phyloP scores from a whole-genome alignment of 2,329 filamentous ascomycete species.

The Hansfordia pulvinata region DNA sequence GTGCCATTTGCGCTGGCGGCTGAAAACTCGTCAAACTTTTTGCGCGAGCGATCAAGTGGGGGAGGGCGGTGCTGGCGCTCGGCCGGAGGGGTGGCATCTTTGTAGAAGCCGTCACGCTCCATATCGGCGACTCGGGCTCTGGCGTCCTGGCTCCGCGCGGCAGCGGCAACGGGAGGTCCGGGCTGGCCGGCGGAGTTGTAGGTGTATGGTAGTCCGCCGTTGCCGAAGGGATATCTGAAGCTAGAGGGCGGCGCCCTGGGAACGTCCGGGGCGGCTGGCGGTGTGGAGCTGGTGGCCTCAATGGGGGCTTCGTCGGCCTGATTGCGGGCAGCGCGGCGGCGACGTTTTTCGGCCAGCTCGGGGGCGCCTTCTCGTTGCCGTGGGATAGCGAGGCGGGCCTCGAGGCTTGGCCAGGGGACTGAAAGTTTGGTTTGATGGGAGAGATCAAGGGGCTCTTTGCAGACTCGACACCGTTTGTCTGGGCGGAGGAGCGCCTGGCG shows the following conservation, averaged over 20 bases:
- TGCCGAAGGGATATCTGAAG: constrained; percentile 35
- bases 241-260: constrained; percentile 44
- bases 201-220: constrained; percentile 18
- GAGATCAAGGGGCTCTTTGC: constrained; percentile 45
- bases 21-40: constrained; percentile 15
- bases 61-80: constrained; percentile 12
- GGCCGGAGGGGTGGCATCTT: constrained; percentile 10
- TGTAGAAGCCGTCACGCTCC: constrained; percentile 20
- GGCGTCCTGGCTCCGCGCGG: constrained; percentile 12
- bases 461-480: constrained; percentile 43
- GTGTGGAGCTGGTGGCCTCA: constrained; percentile 19
- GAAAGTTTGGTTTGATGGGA: constrained; percentile 36
- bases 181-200: constrained; percentile 16
- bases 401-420: constrained; percentile 38
- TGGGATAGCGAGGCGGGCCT: constrained; percentile 44
- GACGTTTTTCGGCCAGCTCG: constrained; percentile 28
- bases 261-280: constrained; percentile 44
- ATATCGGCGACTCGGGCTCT: constrained; percentile 9
- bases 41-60: constrained; percentile 14
- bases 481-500: constrained; percentile 37
- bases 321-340: constrained; percentile 25
- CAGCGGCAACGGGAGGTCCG: constrained; percentile 13
- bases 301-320: constrained; percentile 26
- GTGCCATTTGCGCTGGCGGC: constrained; percentile 8
- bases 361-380: constrained; percentile 24